These are phyloP conservation scores for Ogataea ramenticola DNA, from an alignment of 805 yeast species.

Conservation along the genomic window DNA sequence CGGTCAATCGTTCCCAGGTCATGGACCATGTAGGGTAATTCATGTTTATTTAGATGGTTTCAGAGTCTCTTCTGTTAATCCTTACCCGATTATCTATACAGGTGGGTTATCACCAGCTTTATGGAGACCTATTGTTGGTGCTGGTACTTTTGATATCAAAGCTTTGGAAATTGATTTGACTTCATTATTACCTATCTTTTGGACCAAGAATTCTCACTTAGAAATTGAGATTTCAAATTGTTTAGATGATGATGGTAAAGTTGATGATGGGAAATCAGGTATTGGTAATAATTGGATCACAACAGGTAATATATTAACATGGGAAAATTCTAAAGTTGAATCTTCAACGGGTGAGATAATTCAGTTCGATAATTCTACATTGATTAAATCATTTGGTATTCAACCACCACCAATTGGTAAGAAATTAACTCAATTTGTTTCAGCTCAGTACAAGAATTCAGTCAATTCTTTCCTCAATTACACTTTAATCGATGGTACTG, in stretches of 20 bases:
- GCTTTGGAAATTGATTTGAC: constrained; percentile 67
- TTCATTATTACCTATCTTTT: constrained; percentile 59
- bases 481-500: constrained; percentile 31
- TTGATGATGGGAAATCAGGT: constrained; percentile 23
- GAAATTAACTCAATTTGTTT: constrained; percentile 30
- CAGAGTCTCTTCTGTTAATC: constrained; percentile 54
- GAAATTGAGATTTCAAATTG: constrained; percentile 50
- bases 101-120: constrained; percentile 78
- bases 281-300: constrained; percentile 54
- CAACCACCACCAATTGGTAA: constrained; percentile 28
- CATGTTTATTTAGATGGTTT: constrained; percentile 54
- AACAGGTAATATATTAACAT: constrained; percentile 47
- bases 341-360: constrained; percentile 32
- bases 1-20: constrained; percentile 41
- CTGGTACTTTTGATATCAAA: constrained; percentile 65
- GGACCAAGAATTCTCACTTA: constrained; percentile 36
- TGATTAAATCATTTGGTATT: constrained; percentile 26
- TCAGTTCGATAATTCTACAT: constrained; percentile 20
- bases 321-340: constrained; percentile 39
- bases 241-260: constrained; percentile 28
- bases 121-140: constrained; percentile 77
- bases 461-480: constrained; percentile 30
- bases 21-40: constrained; percentile 66
- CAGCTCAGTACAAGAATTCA: constrained; percentile 26
- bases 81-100: constrained; percentile 69